These are phyloP conservation scores for Picochlorum sp. DNA, from an alignment of 139 green algal genomes.

Conservation along the genomic window DNA sequence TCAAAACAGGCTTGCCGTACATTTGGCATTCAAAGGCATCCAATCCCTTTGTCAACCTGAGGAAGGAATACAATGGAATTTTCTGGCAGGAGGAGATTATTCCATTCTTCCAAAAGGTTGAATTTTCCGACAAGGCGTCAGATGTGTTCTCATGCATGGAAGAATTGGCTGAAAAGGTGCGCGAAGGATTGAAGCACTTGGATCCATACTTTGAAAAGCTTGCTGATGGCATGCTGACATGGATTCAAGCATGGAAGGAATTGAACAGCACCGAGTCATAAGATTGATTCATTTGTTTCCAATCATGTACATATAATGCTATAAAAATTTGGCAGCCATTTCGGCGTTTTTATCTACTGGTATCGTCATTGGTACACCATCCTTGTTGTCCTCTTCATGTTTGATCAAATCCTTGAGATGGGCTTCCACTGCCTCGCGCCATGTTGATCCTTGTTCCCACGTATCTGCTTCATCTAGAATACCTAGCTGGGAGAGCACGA, in stretches of 20 bases:
- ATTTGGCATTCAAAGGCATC: constrained; percentile 94
- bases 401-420: constrained; percentile 16
- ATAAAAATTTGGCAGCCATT: constrained; percentile 20
- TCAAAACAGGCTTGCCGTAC: constrained; percentile 96
- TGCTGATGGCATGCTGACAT: constrained; percentile 82
- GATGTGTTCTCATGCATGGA: constrained; percentile 67
- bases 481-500: constrained; percentile 9
- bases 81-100: constrained; percentile 97
- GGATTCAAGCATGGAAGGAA: constrained; percentile 74
- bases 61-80: constrained; percentile 98
- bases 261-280: constrained; percentile 46
- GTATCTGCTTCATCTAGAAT: background rate
- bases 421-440: constrained; percentile 8
- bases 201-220: constrained; percentile 96
- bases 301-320: background rate
- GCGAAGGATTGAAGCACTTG: constrained; percentile 64
- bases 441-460: background rate
- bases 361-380: too few relatives aligned
- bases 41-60: constrained; percentile 94
- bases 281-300: background rate
- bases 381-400: constrained; percentile 1
- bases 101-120: constrained; percentile 81
- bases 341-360: constrained; percentile 1
- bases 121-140: constrained; percentile 47
- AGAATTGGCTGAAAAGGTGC: constrained; percentile 79